phyloP scores from a whole-genome alignment of 768 basidiomycete species.

The Panus rudis region DNA sequence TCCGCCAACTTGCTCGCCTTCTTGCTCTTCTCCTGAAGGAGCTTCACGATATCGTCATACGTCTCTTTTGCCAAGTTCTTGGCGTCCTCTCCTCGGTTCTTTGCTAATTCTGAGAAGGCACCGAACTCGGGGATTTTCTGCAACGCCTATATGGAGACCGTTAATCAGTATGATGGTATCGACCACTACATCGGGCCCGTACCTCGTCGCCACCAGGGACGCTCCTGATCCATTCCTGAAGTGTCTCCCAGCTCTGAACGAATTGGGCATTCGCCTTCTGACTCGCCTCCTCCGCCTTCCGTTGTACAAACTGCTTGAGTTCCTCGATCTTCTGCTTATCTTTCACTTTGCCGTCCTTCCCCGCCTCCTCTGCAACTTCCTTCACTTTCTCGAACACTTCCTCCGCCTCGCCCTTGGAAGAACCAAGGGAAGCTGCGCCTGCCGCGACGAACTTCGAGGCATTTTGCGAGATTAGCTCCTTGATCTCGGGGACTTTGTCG shows the following conservation, averaged over 20 bases:
- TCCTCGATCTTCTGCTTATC: slow-evolving; percentile 24
- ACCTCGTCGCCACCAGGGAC: slow-evolving; percentile 24
- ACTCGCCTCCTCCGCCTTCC: slow-evolving; percentile 21
- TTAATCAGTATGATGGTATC: not conserved
- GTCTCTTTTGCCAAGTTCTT: slow-evolving; percentile 25
- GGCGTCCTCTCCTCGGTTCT: slow-evolving; percentile 22
- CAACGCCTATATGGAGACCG: slow-evolving; percentile 13
- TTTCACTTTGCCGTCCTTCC: slow-evolving; percentile 14
- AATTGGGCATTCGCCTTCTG: slow-evolving; percentile 7
- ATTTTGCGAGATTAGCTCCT: slow-evolving; percentile 21
- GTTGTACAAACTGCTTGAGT: slow-evolving; percentile 20
- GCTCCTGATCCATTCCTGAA: slow-evolving; percentile 20
- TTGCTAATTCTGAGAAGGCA: slow-evolving; percentile 17
- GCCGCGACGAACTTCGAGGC: slow-evolving; percentile 18
- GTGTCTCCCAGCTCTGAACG: slow-evolving; percentile 16
- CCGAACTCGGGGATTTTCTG: slow-evolving; percentile 18
- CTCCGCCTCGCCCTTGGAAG: not conserved
- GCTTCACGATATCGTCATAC: slow-evolving; percentile 22
- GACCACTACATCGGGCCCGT: too few relatives aligned
- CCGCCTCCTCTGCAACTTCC: slow-evolving; percentile 8
- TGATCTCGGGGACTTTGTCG: slow-evolving; percentile 23
- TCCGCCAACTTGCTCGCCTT: slow-evolving; percentile 22
- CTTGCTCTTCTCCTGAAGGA: slow-evolving; percentile 24
- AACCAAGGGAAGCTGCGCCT: slow-evolving; percentile 10
- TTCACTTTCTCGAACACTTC: slow-evolving; percentile 23